phyloP scores from a whole-genome alignment of 352 stramenopile species.

The Peronospora belbahrii region DNA sequence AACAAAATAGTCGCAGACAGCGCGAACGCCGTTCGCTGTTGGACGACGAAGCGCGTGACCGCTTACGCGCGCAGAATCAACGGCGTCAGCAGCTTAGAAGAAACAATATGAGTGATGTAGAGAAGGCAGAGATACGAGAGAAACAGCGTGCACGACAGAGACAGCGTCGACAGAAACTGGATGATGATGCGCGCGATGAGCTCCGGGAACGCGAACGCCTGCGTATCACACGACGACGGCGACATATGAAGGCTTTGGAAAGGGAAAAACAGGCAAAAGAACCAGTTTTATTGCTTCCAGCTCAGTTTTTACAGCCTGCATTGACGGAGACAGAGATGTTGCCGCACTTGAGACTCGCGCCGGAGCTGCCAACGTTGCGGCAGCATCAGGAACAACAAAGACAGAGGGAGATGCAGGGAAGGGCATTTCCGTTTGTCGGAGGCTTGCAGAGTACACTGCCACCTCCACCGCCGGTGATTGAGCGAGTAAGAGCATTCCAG shows the following conservation, averaged over 20 bases:
- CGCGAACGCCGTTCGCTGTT: conserved; percentile 37
- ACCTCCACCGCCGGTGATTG: conserved; percentile 14
- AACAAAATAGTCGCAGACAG: conserved; percentile 39
- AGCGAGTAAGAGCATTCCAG: conserved; percentile 14
- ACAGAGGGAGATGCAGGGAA: conserved; percentile 12
- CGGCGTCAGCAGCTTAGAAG: conserved; percentile 45
- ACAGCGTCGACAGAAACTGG: conserved; percentile 33
- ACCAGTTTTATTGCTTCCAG: background rate
- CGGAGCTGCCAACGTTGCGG: conserved; percentile 21
- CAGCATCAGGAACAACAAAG: conserved; percentile 22
- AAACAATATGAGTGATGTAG: conserved; percentile 33
- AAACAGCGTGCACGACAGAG: conserved; percentile 41
- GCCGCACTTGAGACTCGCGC: conserved; percentile 13
- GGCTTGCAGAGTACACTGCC: conserved; percentile 35
- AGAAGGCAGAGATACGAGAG: conserved; percentile 29
- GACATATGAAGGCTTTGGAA: conserved; percentile 9
- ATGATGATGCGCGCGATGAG: conserved; percentile 29
- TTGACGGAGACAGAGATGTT: conserved; percentile 6
- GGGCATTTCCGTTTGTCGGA: conserved; percentile 21
- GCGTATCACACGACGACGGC: conserved; percentile 31
- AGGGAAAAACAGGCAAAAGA: conserved; percentile 6
- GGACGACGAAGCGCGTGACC: conserved; percentile 27
- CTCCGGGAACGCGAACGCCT: conserved; percentile 42
- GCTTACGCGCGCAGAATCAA: conserved; percentile 56
- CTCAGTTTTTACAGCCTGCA: background rate